A percentile compares a stretch with the other conserved stretches of the same genome.
These are phyloP conservation scores for Trichoderma orchidacearum DNA, from an alignment of 495 filamentous ascomycete genomes.

Conservation along the genomic window DNA sequence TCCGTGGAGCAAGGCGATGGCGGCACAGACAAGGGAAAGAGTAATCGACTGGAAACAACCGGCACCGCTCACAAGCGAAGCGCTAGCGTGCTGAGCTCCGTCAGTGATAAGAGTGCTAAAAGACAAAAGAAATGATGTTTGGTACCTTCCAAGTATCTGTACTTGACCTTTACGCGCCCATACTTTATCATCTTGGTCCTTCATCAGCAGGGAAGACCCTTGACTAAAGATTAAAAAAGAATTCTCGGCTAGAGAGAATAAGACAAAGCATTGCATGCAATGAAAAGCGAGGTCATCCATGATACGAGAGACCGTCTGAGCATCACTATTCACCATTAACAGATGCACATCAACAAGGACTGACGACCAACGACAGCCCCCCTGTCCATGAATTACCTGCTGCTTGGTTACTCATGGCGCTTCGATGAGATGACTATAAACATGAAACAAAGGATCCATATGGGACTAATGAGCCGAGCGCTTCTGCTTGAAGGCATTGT, in stretches of 20 bases:
- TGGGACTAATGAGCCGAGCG: neutral
- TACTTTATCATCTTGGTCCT: neutral
- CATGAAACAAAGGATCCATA: neutral
- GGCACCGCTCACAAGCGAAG: conserved; percentile 50
- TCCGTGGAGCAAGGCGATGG: conserved; percentile 8
- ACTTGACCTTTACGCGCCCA: neutral
- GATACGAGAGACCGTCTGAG: neutral
- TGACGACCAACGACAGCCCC: neutral
- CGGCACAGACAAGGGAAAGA: conserved; percentile 11
- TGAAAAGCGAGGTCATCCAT: neutral
- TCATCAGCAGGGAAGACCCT: neutral
- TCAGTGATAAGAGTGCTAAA: conserved; percentile 59
- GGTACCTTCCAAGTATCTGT: neutral
- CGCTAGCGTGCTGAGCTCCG: conserved; percentile 56
- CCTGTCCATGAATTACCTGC: neutral
- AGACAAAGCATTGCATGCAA: neutral
- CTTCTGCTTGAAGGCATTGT: neutral
- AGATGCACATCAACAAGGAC: too few species aligned
- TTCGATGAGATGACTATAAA: neutral
- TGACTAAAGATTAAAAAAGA: too few species aligned
- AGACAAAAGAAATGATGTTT: conserved; percentile 49
- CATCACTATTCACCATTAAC: neutral
- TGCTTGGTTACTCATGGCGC: neutral
- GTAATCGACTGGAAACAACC: conserved; percentile 15
- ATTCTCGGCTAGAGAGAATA: neutral